Percentiles rank a stretch among this genome's conserved stretches.
phyloP scores from a whole-genome alignment of 495 filamentous ascomycete genomes.

The Stereocaulon alpinum region DNA sequence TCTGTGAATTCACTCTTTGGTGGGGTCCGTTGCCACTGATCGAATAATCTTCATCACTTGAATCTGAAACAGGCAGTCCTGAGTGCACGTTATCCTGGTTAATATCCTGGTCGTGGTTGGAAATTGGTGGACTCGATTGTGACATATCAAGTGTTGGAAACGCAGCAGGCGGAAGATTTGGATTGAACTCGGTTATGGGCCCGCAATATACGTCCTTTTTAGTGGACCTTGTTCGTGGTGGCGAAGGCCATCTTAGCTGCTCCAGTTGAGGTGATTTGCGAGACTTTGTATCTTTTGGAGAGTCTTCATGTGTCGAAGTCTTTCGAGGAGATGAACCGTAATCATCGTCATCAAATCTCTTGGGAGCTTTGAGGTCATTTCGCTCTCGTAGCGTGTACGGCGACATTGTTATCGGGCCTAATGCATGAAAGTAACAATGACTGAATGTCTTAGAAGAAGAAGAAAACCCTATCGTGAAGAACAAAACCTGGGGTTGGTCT shows the following conservation, averaged over 20 bases:
- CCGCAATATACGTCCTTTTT: conserved; percentile 1
- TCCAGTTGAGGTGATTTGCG: neutral
- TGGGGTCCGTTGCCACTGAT: neutral
- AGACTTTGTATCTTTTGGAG: neutral
- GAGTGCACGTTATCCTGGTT: too few species aligned
- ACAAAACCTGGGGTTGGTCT: too few species aligned
- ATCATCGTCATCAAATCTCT: conserved; percentile 4
- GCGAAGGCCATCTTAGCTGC: conserved; percentile 2
- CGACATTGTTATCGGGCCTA: neutral
- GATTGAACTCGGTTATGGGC: conserved; percentile 30
- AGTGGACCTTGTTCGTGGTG: neutral
- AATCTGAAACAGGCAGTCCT: neutral
- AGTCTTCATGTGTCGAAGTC: neutral
- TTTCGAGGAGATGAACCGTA: neutral
- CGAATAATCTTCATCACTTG: neutral
- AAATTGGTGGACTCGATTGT: neutral
- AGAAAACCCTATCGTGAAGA: too few species aligned
- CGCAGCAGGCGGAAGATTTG: conserved; percentile 33
- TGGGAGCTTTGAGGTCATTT: conserved; percentile 5
- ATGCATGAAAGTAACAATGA: neutral
- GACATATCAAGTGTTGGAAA: conserved; percentile 31
- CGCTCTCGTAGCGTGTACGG: conserved; percentile 5
- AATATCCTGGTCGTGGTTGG: neutral
- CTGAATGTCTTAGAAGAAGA: too few species aligned
- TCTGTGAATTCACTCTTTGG: neutral